These are phyloP conservation scores for Raffaelea deltoideospora DNA, from an alignment of 2,329 filamentous ascomycete species.

Conservation along the genomic window DNA sequence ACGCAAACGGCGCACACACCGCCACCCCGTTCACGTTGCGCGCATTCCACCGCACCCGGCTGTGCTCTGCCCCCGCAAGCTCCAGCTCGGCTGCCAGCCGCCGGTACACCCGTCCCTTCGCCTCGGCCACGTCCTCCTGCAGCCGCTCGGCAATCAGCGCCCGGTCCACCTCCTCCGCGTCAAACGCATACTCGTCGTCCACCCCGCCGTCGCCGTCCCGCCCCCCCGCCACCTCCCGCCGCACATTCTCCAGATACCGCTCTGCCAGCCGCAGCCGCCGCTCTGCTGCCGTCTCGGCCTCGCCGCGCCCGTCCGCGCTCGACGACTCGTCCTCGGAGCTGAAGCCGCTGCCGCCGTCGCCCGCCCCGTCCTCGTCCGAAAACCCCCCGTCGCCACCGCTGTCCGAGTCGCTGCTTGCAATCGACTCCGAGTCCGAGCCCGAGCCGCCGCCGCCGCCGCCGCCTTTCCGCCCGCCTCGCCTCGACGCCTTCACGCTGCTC, in stretches of 20 bases:
- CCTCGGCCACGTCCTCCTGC: constrained; percentile 82
- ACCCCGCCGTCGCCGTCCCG: too few relatives aligned
- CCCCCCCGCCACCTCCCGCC: constrained; percentile 49
- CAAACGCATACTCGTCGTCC: constrained; percentile 65
- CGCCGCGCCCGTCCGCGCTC: constrained; percentile 51
- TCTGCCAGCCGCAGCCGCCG: constrained; percentile 76
- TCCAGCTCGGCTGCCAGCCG: constrained; percentile 60
- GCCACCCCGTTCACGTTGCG: constrained; percentile 67
- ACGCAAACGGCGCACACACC: constrained; percentile 63
- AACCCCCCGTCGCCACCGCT: constrained; percentile 69
- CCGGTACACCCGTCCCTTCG: constrained; percentile 79
- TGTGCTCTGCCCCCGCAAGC: constrained; percentile 50
- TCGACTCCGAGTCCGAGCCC: constrained; percentile 23
- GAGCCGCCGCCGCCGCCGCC: not conserved
- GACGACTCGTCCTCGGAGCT: constrained; percentile 30
- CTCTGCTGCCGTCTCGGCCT: constrained; percentile 79
- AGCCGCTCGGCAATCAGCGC: constrained; percentile 84
- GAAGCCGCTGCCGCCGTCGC: constrained; percentile 28
- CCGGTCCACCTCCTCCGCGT: constrained; percentile 83
- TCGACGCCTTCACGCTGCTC: not conserved
- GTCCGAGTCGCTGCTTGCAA: constrained; percentile 34
- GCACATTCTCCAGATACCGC: constrained; percentile 81
- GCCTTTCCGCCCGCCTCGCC: not conserved
- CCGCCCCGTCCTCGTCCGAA: constrained; percentile 56
- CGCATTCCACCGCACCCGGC: constrained; percentile 65